Percentiles rank a stretch among this genome's conserved stretches.
Conservation (phyloP, 202 grass and related monocot genomes). For the Hordeum pubiflorum region DNA sequence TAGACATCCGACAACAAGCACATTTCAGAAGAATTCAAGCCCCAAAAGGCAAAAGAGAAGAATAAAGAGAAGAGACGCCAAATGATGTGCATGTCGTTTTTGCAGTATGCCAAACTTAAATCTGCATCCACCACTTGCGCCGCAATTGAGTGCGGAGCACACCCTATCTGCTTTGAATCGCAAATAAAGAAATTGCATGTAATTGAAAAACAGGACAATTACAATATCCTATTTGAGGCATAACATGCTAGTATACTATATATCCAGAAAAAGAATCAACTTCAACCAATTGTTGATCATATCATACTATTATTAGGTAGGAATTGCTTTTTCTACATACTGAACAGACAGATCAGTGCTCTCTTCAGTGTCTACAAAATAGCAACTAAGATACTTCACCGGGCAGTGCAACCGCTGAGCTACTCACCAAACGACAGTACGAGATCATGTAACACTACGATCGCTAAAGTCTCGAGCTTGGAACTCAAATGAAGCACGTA, state of each 20-base stretch:
- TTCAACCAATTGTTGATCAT: background rate
- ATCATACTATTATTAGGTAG: background rate
- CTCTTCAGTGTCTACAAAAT: background rate
- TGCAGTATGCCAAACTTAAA: background rate
- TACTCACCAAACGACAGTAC: background rate
- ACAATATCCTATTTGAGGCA: background rate
- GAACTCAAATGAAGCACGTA: background rate
- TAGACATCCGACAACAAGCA: background rate
- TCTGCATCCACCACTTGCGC: background rate
- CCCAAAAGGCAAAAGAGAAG: background rate
- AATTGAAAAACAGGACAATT: background rate
- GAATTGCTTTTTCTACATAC: background rate
- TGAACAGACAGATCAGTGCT: background rate
- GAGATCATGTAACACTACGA: background rate
- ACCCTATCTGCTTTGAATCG: background rate
- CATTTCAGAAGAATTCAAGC: background rate
- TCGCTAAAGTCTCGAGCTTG: slow-evolving; percentile 17
- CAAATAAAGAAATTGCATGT: background rate
- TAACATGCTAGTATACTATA: background rate
- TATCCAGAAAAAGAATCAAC: background rate
- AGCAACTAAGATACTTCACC: background rate
- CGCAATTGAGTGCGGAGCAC: background rate
- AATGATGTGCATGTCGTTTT: background rate
- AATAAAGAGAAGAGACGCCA: background rate
- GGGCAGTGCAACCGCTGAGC: background rate